These are phyloP conservation scores for Apiotrichum laibachii DNA, from an alignment of 1,284 basidiomycete species.

Conservation along the genomic window DNA sequence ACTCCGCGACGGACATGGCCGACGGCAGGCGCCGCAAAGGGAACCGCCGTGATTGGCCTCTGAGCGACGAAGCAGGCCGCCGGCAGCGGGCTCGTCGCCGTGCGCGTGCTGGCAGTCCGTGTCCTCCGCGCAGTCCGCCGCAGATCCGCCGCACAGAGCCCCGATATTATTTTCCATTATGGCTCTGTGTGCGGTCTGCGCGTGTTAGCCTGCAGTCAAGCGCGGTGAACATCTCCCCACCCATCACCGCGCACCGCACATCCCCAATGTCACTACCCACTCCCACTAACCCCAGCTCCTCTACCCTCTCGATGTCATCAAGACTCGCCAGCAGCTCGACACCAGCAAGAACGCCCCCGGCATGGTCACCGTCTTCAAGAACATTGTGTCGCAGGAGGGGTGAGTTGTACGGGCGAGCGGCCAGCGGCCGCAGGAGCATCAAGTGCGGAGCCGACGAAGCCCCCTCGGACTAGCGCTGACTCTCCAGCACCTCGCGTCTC, in stretches of 20 bases:
- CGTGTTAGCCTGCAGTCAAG: no score
- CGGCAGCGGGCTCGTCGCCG: no score
- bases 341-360: slow-evolving; percentile 72
- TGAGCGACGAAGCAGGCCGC: no score
- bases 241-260: no score
- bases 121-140: no score
- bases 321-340: slow-evolving; percentile 96
- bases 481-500: slow-evolving; percentile 67
- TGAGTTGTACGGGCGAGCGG: slow-evolving; percentile 22
- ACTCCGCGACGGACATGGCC: neutral
- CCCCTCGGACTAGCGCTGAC: neutral
- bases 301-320: slow-evolving; percentile 59
- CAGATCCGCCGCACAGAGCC: no score
- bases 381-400: slow-evolving; percentile 67
- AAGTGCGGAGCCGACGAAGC: no score
- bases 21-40: neutral
- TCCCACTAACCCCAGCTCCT: slow-evolving; percentile 23
- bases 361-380: slow-evolving; percentile 71
- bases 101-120: no score
- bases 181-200: no score
- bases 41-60: no score
- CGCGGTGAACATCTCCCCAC: neutral
- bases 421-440: slow-evolving; percentile 27
- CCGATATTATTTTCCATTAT: no score
- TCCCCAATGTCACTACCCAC: no score